Evolutionary conservation across 345 rosid genomes (phyloP), one percentile per base, ranked within the genome.

Genomic region (Dovyalis caffra): DNA sequence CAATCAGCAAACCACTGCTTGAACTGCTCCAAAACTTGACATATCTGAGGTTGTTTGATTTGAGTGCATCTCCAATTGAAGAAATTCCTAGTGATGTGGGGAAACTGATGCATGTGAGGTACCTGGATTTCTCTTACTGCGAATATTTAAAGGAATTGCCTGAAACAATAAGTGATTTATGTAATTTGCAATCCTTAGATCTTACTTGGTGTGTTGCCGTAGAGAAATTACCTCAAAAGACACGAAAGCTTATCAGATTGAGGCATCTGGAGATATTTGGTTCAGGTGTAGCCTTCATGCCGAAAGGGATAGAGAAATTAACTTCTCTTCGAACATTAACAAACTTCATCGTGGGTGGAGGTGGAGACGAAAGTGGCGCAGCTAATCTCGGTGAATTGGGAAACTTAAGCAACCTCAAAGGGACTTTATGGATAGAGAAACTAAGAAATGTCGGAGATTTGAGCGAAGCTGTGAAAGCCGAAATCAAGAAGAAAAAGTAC

Each of bases 251-350:
- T 11, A 9, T 5, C n/a, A 74, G 62, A 0, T 4, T 78, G 26
- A 74, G 69, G 34, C 67, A 78, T 69, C n/a, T 73, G 6, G 0
- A 16, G 6, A 32, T 35, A 0, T 0, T 0, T 16, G 38, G 0
- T 45, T 8, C 28, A 3, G 5, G 15, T 0, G 0, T 78, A 10
- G 56, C 60, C 18, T 31, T 8, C 60, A 28, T 78, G 66, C 77
- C 81, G 21, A 53, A 31, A 53, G 81, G 81, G 31, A 49, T 78
- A 5, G 71, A 10, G 49, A 63, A 25, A 29, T 37, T 78, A 74
- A 51, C 11, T 20, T 4, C 15, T 53, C 78, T 78, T 5, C 57
- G 64, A 20, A 62, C 74, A 12, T 11, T 78, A 18, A 29, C 8
- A 3, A 2, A 26, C 0, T 68, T 73, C 14, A 6, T 6, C 67